phyloP scores from a whole-genome alignment of 2,329 filamentous ascomycete species.

The Laburnicola sp. region DNA sequence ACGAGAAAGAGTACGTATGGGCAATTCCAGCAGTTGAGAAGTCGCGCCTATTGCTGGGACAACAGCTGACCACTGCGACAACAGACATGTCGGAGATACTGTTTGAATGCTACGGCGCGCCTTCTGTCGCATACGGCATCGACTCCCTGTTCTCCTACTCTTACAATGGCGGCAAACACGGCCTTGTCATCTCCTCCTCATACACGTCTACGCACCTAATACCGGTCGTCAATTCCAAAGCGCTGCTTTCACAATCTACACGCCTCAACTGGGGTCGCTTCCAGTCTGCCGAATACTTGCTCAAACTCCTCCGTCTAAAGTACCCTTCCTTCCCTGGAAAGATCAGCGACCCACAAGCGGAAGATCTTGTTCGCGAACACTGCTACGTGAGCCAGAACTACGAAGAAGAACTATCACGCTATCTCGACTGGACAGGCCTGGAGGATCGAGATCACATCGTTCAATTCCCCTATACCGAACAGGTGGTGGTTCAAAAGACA shows the following conservation, averaged over 20 bases:
- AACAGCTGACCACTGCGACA: slow-evolving; percentile 27
- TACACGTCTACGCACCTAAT: slow-evolving; percentile 95
- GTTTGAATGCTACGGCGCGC: slow-evolving; percentile 92
- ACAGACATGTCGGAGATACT: slow-evolving; percentile 95
- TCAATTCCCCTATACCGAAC: slow-evolving; percentile 92
- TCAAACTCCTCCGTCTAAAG: slow-evolving; percentile 86
- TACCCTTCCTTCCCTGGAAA: slow-evolving; percentile 89
- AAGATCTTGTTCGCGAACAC: slow-evolving; percentile 83
- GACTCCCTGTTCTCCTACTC: slow-evolving; percentile 95
- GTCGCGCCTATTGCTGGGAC: background rate
- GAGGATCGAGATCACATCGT: slow-evolving; percentile 88
- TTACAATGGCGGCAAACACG: slow-evolving; percentile 85
- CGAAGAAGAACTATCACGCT: slow-evolving; percentile 72
- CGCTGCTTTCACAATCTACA: slow-evolving; percentile 81
- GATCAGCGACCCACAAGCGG: slow-evolving; percentile 81
- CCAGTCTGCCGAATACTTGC: slow-evolving; percentile 85
- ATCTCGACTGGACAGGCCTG: slow-evolving; percentile 87
- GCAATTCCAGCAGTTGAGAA: background rate
- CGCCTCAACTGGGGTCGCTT: slow-evolving; percentile 93
- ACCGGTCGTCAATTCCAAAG: slow-evolving; percentile 84
- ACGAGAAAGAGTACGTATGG: slow-evolving; percentile 74
- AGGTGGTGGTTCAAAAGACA: slow-evolving; percentile 85
- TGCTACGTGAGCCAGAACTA: slow-evolving; percentile 88
- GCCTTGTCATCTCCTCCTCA: slow-evolving; percentile 87
- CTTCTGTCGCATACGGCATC: slow-evolving; percentile 89